Evolutionary conservation across 225 moss, liverwort and hornwort species (phyloP).

Genomic region (Takakia lepidozioides): DNA sequence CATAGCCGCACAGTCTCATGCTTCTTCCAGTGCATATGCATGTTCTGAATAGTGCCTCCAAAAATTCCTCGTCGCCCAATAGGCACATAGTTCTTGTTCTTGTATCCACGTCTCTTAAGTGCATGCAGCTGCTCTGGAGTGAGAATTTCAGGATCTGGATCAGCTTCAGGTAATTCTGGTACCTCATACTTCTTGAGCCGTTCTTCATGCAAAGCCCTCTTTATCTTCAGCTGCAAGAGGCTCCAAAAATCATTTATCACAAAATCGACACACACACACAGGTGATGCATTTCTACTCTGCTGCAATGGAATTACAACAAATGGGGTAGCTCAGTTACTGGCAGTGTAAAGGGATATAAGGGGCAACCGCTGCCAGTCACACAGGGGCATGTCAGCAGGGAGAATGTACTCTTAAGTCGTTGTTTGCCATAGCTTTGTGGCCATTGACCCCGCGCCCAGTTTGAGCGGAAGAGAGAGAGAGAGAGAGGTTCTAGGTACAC

Average conservation of each 20-base stretch:
- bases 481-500: no score
- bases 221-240: constrained; percentile 60
- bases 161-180: constrained; percentile 75
- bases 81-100: constrained; percentile 96
- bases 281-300: no score
- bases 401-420: no score
- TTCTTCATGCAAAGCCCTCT: constrained; percentile 65
- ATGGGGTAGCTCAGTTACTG: neutral
- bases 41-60: constrained; percentile 94
- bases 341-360: neutral
- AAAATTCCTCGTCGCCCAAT: constrained; percentile 94
- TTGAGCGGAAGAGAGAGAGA: no score
- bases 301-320: no score
- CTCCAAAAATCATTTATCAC: no score
- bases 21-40: constrained; percentile 99
- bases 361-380: neutral
- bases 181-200: constrained; percentile 78
- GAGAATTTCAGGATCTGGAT: constrained; percentile 79
- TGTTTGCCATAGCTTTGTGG: no score
- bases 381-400: no score
- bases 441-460: no score
- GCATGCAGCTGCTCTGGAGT: constrained; percentile 80
- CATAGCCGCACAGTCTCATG: constrained; percentile 96
- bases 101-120: constrained; percentile 88
- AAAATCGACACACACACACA: constrained; percentile 3